Conservation (phyloP, 2,329 filamentous ascomycete species). For the Cercospora sp. region DNA sequence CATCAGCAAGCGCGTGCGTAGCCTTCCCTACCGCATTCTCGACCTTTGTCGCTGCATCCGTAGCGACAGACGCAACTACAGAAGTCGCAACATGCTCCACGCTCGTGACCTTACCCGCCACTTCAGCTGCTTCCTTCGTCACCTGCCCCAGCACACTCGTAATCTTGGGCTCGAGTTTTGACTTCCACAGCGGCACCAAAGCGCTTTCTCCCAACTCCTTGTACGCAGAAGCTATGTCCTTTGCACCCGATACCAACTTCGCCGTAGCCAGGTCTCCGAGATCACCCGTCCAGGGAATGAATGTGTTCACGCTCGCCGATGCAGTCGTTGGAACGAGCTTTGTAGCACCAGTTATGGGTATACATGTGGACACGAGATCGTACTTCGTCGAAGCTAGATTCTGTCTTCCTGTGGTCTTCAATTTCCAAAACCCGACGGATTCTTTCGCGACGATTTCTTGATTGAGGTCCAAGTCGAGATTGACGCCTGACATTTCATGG, state of each 20-base stretch:
- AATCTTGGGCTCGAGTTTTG: background rate
- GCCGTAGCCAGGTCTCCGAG: background rate
- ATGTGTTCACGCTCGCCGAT: background rate
- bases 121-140: background rate
- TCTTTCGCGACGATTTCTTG: constrained; percentile 14
- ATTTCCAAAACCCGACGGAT: background rate
- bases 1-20: background rate
- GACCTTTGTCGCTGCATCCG: background rate
- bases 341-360: background rate
- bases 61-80: background rate
- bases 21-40: background rate
- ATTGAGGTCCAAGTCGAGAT: background rate
- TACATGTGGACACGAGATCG: background rate
- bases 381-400: background rate
- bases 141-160: background rate
- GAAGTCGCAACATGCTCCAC: background rate
- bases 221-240: background rate
- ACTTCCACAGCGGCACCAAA: background rate
- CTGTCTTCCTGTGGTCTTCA: background rate
- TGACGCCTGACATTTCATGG: background rate
- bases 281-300: background rate
- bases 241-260: background rate
- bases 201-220: background rate
- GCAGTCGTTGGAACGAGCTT: background rate
- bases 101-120: background rate